Evolutionary conservation across 2,329 filamentous ascomycete genomes (phyloP).

Genomic region (Aspergillus pseudotamarii): DNA sequence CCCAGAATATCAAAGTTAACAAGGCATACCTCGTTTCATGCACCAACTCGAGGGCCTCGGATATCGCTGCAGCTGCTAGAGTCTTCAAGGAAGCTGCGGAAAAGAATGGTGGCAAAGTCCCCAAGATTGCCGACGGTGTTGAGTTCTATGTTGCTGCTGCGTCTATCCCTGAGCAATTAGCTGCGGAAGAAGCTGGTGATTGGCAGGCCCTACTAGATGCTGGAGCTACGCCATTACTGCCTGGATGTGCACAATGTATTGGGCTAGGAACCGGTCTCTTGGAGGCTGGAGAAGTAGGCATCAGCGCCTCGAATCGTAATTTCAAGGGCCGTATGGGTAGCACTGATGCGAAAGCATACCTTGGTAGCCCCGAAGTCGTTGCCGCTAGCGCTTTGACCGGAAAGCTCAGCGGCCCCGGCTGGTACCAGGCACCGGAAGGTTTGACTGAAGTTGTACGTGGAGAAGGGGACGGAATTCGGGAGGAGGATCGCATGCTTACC

Average conservation of each 20-base stretch:
- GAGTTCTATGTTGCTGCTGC: conserved; percentile 90
- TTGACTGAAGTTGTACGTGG: conserved; percentile 65
- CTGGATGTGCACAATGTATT: conserved; percentile 84
- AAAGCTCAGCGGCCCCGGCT: conserved; percentile 66
- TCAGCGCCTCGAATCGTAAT: conserved; percentile 82
- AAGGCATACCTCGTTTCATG: conserved; percentile 88
- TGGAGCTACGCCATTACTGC: conserved; percentile 71
- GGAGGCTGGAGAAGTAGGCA: conserved; percentile 82
- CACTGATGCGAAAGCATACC: conserved; percentile 77
- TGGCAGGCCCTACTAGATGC: conserved; percentile 83
- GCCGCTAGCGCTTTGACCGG: conserved; percentile 78
- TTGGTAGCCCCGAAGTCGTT: conserved; percentile 87
- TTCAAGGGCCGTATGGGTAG: conserved; percentile 91
- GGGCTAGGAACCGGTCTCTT: conserved; percentile 79
- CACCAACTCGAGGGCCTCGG: conserved; percentile 81
- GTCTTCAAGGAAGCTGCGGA: conserved; percentile 79
- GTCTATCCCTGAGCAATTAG: conserved; percentile 73
- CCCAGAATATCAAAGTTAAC: conserved; percentile 74
- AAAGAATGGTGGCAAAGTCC: conserved; percentile 60
- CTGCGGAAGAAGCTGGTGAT: conserved; percentile 77
- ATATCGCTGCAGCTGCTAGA: conserved; percentile 77
- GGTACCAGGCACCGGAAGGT: conserved; percentile 72
- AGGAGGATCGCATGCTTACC: conserved; percentile 66
- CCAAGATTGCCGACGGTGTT: conserved; percentile 75
- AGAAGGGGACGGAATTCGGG: conserved; percentile 68